Base-by-base conservation (phyloP, 2,329 filamentous ascomycete species). In the Fusarium nelsonii region DNA sequence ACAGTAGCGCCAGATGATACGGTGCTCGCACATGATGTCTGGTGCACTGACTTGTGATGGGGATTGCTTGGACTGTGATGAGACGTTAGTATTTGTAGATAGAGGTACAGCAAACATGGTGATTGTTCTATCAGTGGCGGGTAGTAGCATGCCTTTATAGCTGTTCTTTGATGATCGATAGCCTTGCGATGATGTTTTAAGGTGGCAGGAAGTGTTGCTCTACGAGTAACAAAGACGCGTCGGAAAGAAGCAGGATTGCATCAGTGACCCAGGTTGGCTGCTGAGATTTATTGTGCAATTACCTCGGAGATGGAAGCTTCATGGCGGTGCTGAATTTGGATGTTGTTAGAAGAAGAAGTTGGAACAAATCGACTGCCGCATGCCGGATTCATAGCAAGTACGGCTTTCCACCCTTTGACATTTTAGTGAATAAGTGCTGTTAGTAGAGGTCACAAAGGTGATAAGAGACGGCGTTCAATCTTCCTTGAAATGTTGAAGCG, bases 21-120 rank as follows among this genome's bases (percentile, higher is more conserved):
- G 23, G 40, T 65, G 59, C 14, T 65, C 52, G 4, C 62, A 65
- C 60, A 65, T 65, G 2, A 0, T 30, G 16, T 15, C 9, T 11
- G n/a, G n/a, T 18, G n/a, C 0, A 0, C 10, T 18, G 8, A 1
- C 6, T 20, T 12, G 34, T 15, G 10, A 4, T 28, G 11, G 34
- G 51, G 28, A 9, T 26, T 20, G 7, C 3, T 40, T 18, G 12
- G 10, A 1, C 33, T 56, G 32, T 15, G 8, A 2, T 11, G 14
- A 6, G 34, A 2, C 7, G 26, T 30, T 12, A 18, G 15, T 6
- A 1, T 6, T 44, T 5, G 18, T 12, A 4, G 11, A 7, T 20
- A 23, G 15, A 2, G 3, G 2, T 6, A 16, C 4, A 4, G 9
- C 6, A 12, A 8, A n/a, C 20, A 4, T 15, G 26, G 11, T 30